Evolutionary conservation across 345 rosid species (phyloP), one percentile per base, ranked within the genome.

Genomic region (Linum trigynum): DNA sequence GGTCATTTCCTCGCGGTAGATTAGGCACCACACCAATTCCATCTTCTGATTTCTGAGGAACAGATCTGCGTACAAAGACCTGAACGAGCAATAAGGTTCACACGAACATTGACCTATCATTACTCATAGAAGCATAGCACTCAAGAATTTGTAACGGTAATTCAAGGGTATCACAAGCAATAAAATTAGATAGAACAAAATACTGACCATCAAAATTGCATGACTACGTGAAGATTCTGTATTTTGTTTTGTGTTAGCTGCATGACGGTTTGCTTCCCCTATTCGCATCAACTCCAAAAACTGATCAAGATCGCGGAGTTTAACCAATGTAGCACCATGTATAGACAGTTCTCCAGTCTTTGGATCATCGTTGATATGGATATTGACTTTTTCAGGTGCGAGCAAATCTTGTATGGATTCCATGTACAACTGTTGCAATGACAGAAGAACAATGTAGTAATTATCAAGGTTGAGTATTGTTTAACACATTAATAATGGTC

Each of bases 181-280:
- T 11, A 62, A 59, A 57, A 2, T 23, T 10, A 59, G 45, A 63
- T 17, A 23, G 12, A 43, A 61, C 17, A 68, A 61, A 51, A 68
- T 67, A 43, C 84, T 61, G 72, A 87, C 98, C 90, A 80, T 80
- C 61, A 92, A 85, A 83, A 92, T 84, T 56, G 98, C 96, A 77
- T 92, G 98, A 75, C 98, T 92, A 56, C 97, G 96, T 23, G 98
- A 92, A 73, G 98, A 92, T 80, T 92, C 98, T 12, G 97, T 85
- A 76, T 92, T 89, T 71, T 82, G 82, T 79, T 83, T 92, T 67
- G 98, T 92, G 67, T 89, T 89, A 23, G 98, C 92, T 5, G 90
- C 87, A 80, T 82, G 81, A 8, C 96, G 97, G 75, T 92, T 89
- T 65, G 86, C 74, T 80, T 92, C 96, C 4, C 95, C 98, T 17